These are phyloP conservation scores for Metschnikowia borealis DNA, from an alignment of 805 yeast species.

Conservation along the genomic window DNA sequence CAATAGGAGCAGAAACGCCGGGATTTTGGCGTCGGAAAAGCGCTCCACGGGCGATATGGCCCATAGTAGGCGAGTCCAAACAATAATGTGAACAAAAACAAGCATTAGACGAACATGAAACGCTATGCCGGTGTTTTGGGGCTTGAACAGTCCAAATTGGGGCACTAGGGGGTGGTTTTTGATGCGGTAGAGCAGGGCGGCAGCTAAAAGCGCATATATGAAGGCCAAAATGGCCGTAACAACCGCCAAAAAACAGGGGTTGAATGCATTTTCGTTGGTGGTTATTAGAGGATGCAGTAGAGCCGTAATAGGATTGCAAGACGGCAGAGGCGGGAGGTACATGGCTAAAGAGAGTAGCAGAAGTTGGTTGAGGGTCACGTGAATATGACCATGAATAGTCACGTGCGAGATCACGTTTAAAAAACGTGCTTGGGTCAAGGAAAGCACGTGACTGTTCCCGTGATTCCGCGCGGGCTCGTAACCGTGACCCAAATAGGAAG, in stretches of 20 bases:
- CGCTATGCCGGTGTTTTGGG: slow-evolving; percentile 24
- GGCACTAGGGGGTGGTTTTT: not conserved
- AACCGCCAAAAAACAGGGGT: slow-evolving; percentile 29
- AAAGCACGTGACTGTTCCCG: not conserved
- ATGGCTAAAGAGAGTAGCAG: slow-evolving; percentile 2
- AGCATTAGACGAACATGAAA: slow-evolving; percentile 21
- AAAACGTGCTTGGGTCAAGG: no score
- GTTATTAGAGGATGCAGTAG: slow-evolving; percentile 22
- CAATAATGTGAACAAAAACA: slow-evolving; percentile 19
- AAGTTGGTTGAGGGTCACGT: not conserved
- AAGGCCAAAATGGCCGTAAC: slow-evolving; percentile 11
- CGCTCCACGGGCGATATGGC: slow-evolving; percentile 21
- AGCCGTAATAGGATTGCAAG: slow-evolving; percentile 16
- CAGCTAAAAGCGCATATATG: slow-evolving; percentile 5
- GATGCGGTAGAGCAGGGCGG: not conserved
- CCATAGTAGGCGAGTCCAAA: slow-evolving; percentile 11
- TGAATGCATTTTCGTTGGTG: slow-evolving; percentile 28
- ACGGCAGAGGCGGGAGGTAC: slow-evolving; percentile 13
- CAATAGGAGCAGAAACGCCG: slow-evolving; percentile 13
- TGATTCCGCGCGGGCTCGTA: no score
- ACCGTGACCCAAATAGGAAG: no score
- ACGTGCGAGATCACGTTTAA: not conserved
- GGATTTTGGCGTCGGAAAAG: slow-evolving; percentile 20
- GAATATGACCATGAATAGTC: not conserved
- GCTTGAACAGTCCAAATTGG: slow-evolving; percentile 17